Base-by-base conservation (phyloP, 2,329 filamentous ascomycete species). In the Pseudogymnoascus sp. region DNA sequence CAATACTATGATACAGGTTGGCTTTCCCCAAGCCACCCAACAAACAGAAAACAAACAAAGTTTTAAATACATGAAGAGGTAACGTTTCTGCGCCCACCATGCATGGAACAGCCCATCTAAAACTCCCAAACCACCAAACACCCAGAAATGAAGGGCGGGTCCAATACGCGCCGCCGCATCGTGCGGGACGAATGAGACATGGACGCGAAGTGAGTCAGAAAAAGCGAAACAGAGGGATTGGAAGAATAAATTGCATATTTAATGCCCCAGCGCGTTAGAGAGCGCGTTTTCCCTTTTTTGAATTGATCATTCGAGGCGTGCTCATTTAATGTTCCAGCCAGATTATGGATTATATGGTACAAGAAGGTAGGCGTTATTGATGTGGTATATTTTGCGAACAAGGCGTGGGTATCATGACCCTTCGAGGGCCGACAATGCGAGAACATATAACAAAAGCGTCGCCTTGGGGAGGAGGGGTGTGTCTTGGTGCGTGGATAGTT, bases 331-430 rank as follows among this genome's bases (percentile, higher is more conserved):
- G 18, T 36, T 39, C 57, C 57, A 39, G 57, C 57, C 33, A 58
- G 57, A 58, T 54, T 54, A 54, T 58, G 57, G 33, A 58, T 58
- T 58, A 58, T 36, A 39, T 58, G 33, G 33, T 36, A 58, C 33
- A 58, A 38, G 57, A 39, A 58, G 33, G 33, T 58, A 58, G 57
- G 57, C 57, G 57, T 58, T 54, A 54, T 54, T 54, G 47, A 54
- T 25, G 47, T 54, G 28, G 47, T 54, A 54, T 54, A 54, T 54
- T 33, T 36, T 54, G 47, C 47, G 33, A 58, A 58, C 33, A 58
- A 39, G 57, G 57, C 57, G 57, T 58, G 57, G 57, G 57, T 58
- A 58, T 58, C 57, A 39, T 58, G 57, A 36, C 36, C 57, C 57
- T 12, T 36, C 33, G 57, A 36, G 57, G 57, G 33, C 18, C 33